Base-by-base conservation (phyloP, 495 filamentous ascomycete genomes). In the Choiromyces venosus region DNA sequence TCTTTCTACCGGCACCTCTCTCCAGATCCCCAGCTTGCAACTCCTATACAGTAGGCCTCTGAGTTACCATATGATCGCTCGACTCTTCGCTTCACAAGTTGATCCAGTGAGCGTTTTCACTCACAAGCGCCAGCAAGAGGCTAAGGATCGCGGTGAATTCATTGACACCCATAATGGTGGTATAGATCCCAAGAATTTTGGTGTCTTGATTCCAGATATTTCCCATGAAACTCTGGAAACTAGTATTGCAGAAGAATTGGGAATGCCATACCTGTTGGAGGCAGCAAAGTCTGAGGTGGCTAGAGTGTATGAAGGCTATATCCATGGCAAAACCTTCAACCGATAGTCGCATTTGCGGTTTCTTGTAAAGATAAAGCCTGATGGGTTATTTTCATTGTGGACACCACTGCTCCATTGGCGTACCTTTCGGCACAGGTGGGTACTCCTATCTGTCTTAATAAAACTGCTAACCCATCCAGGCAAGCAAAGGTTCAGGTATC, bases 151-250 rank as follows among this genome's bases (percentile, higher is more conserved):
- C 46, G 56, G 71, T 37, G 68, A 74, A 74, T 76, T 66, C 52
- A 18, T 74, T 56, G 71, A 73, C 42, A 56, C 71, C 21, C 71
- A 76, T 74, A 71, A 74, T 74, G 67, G 66, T 35, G n/a, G n/a
- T n/a, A n/a, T n/a, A n/a, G n/a, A n/a, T n/a, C n/a, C n/a, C n/a
- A 33, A 10, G 33, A 67, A 68, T 33, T 75, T 37, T 37, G 71
- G 69, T 71, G 71, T 76, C 0, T 29, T 71, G 37, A 71, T 74
- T 19, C 18, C 71, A 2, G 74, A 76, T 68, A 18, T 76, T 70
- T 5, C 29, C 18, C 35, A 76, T 29, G n/a, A 46, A 33, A 73
- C 14, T 42, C 37, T 73, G 25, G 38, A 37, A 65, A 37, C 2
- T 25, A 36, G 37, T 40, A 37, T 76, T 73, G 42, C 73, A 8